These are phyloP conservation scores for Hypholoma sublateritium DNA, from an alignment of 768 basidiomycete genomes.

Conservation along the genomic window DNA sequence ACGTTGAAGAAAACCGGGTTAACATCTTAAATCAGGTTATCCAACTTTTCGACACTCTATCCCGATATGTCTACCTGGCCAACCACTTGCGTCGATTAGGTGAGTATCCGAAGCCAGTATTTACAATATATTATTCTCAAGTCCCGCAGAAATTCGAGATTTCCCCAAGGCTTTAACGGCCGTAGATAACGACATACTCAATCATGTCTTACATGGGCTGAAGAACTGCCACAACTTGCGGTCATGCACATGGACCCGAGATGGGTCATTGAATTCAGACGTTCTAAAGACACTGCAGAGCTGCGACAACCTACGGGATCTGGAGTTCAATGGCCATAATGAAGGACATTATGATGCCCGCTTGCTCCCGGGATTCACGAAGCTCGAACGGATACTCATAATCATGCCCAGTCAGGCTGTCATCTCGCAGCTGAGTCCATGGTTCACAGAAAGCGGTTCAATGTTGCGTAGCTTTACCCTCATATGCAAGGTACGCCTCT, in stretches of 20 bases:
- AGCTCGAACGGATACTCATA: conserved; percentile 55
- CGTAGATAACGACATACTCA: conserved; percentile 32
- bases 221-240: conserved; percentile 60
- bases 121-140: not conserved
- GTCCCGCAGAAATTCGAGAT: conserved; percentile 60
- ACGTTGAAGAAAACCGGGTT: not conserved
- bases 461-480: conserved; percentile 60
- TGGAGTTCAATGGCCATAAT: conserved; percentile 74
- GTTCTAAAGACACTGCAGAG: conserved; percentile 53
- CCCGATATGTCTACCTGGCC: conserved; percentile 55
- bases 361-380: conserved; percentile 49
- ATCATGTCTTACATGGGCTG: conserved; percentile 48
- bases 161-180: conserved; percentile 57
- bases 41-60: conserved; percentile 61
- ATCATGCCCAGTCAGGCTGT: conserved; percentile 73
- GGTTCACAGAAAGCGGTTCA: conserved; percentile 45
- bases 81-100: conserved; percentile 58
- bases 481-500: conserved; percentile 61
- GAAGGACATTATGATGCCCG: conserved; percentile 54
- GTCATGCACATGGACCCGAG: conserved; percentile 78
- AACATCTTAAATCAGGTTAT: conserved; percentile 43
- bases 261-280: conserved; percentile 64
- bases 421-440: conserved; percentile 45
- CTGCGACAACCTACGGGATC: conserved; percentile 43
- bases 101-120: conserved; percentile 22